Percentiles rank a stretch among this genome's conserved stretches.
These are phyloP conservation scores for Puya raimondii DNA, from an alignment of 176 grass and related monocot genomes.

Conservation along the genomic window DNA sequence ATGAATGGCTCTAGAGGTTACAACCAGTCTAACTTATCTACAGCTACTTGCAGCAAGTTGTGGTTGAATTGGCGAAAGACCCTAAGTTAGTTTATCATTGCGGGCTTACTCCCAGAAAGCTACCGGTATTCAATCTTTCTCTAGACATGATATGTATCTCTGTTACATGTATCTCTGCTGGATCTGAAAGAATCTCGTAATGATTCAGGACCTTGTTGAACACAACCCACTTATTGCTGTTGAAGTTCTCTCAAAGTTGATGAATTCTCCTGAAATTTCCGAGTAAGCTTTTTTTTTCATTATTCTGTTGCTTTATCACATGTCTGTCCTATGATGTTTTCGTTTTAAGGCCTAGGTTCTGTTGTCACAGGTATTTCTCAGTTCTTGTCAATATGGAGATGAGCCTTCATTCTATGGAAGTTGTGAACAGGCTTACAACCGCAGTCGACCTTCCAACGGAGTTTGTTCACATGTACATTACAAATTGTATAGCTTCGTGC, in stretches of 20 bases:
- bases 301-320: not conserved
- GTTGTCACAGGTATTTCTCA: slow-evolving; percentile 62
- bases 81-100: slow-evolving; percentile 90
- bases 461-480: slow-evolving; percentile 94
- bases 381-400: slow-evolving; percentile 92
- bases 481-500: slow-evolving; percentile 87
- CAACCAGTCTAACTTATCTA: slow-evolving; percentile 21
- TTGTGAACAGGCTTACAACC: slow-evolving; percentile 92
- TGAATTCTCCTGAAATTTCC: slow-evolving; percentile 76
- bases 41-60: slow-evolving; percentile 62
- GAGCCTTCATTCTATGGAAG: slow-evolving; percentile 99
- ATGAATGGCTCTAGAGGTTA: slow-evolving; percentile 13
- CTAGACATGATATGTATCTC: slow-evolving; percentile 2
- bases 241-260: slow-evolving; percentile 80
- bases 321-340: slow-evolving; percentile 5
- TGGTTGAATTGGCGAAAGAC: slow-evolving; percentile 57
- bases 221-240: slow-evolving; percentile 79
- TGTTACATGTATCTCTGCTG: slow-evolving; percentile 13
- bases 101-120: slow-evolving; percentile 70
- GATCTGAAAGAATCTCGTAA: slow-evolving; percentile 4
- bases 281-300: slow-evolving; percentile 32
- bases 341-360: not conserved
- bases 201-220: slow-evolving; percentile 85
- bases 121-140: slow-evolving; percentile 44
- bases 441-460: slow-evolving; percentile 70